Conservation (phyloP, 352 stramenopile genomes). For the Globisporangium spiculum region DNA sequence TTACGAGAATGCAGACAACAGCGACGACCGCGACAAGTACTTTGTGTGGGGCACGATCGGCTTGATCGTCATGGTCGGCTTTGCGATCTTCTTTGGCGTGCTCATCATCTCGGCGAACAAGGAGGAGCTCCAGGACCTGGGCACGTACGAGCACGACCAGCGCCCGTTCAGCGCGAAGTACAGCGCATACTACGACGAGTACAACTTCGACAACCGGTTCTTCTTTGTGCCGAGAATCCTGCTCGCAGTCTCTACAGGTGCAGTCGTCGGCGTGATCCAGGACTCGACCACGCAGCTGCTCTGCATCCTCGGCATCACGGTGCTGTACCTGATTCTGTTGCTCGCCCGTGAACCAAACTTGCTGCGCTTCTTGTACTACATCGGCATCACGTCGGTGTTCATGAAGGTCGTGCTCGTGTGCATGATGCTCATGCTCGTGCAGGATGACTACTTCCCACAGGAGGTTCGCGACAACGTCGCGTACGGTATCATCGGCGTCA, state of each 20-base stretch:
- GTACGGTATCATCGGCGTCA: slow-evolving; percentile 84
- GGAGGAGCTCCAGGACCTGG: slow-evolving; percentile 71
- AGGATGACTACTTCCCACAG: slow-evolving; percentile 81
- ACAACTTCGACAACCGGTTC: slow-evolving; percentile 88
- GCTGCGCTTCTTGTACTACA: slow-evolving; percentile 82
- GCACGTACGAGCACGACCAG: slow-evolving; percentile 74
- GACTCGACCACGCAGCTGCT: slow-evolving; percentile 72
- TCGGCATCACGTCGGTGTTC: slow-evolving; percentile 72
- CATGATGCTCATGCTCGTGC: slow-evolving; percentile 77
- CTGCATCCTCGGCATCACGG: slow-evolving; percentile 62
- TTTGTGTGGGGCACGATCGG: slow-evolving; percentile 44
- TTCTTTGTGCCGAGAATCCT: slow-evolving; percentile 84
- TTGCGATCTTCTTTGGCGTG: slow-evolving; percentile 66
- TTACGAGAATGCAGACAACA: slow-evolving; percentile 37
- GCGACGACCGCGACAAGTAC: slow-evolving; percentile 27
- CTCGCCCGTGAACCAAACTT: slow-evolving; percentile 72
- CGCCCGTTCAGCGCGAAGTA: slow-evolving; percentile 80
- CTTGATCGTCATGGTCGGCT: slow-evolving; percentile 44
- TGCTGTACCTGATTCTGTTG: slow-evolving; percentile 70
- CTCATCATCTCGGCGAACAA: slow-evolving; percentile 61
- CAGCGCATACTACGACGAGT: slow-evolving; percentile 86
- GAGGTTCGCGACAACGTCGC: slow-evolving; percentile 75
- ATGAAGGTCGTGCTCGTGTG: slow-evolving; percentile 80
- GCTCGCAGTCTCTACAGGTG: slow-evolving; percentile 63
- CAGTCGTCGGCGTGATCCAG: slow-evolving; percentile 66